Conservation (phyloP, 805 yeast genomes). For the Isabelozyma heimii region DNA sequence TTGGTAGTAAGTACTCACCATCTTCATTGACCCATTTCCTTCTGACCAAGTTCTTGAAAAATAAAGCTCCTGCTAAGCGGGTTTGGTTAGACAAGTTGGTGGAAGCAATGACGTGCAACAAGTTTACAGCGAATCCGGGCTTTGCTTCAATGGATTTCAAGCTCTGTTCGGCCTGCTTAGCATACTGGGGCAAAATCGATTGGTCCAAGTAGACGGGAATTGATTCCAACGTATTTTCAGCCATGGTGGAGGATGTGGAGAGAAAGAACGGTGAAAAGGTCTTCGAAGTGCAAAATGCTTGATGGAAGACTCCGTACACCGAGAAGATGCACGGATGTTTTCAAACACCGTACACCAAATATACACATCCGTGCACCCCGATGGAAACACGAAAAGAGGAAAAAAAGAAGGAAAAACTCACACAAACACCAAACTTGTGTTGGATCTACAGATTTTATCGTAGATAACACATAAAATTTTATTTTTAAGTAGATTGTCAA, state of each 20-base stretch:
- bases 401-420: too few relatives aligned
- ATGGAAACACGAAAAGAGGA: background rate
- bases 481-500: background rate
- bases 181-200: conserved; percentile 61
- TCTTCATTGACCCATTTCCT: conserved; percentile 90
- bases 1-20: conserved; percentile 67
- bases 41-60: conserved; percentile 82
- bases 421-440: too few relatives aligned
- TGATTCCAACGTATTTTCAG: conserved; percentile 41
- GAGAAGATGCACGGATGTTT: too few relatives aligned
- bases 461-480: background rate
- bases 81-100: conserved; percentile 50
- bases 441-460: too few relatives aligned
- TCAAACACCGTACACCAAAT: too few relatives aligned
- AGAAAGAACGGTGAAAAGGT: background rate
- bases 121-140: conserved; percentile 72
- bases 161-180: conserved; percentile 65
- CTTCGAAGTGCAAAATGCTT: too few relatives aligned
- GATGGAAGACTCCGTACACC: too few relatives aligned
- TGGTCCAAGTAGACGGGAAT: conserved; percentile 57
- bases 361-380: too few relatives aligned
- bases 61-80: conserved; percentile 84
- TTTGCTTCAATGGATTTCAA: conserved; percentile 60
- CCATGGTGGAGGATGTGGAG: conserved; percentile 36
- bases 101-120: conserved; percentile 77